Evolutionary conservation across 2,329 filamentous ascomycete species (phyloP).

Genomic region (Colletotrichum caudatum): DNA sequence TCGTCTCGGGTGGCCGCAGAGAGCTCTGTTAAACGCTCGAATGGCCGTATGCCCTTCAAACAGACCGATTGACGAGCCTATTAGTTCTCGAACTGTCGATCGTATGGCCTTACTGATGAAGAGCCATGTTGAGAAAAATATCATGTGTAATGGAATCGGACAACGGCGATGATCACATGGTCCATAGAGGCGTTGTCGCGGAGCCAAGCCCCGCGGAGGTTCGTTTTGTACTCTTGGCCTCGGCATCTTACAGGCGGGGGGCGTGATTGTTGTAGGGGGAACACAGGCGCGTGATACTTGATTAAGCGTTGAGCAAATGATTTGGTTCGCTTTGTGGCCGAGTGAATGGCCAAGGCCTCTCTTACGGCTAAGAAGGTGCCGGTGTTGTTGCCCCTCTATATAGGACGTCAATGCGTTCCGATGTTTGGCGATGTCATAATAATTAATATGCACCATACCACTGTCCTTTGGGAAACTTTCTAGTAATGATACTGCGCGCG

Average conservation of each 20-base stretch:
- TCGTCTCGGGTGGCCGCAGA: conserved; percentile 6
- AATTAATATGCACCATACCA: not conserved
- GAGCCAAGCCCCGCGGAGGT: not conserved
- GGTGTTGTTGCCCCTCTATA: not conserved
- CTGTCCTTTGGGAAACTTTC: too few relatives aligned
- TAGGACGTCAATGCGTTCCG: not conserved
- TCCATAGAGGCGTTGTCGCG: not conserved
- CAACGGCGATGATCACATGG: conserved; percentile 6
- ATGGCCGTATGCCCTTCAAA: not conserved
- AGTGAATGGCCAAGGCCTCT: not conserved
- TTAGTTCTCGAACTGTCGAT: not conserved
- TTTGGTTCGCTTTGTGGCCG: not conserved
- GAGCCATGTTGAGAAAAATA: conserved; percentile 15
- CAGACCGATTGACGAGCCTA: conserved; percentile 3
- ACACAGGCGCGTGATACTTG: not conserved
- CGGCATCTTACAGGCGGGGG: not conserved
- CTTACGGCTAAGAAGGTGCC: not conserved
- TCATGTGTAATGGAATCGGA: conserved; percentile 7
- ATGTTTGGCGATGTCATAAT: not conserved
- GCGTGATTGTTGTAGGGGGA: not conserved
- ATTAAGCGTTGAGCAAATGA: not conserved
- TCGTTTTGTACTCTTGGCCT: too few relatives aligned
- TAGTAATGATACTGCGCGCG: not conserved
- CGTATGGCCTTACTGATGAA: conserved; percentile 1
- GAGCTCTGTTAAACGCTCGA: conserved; percentile 5